Evolutionary conservation across 352 stramenopile species (phyloP).

Genomic region (Halophytophthora polymorphica): DNA sequence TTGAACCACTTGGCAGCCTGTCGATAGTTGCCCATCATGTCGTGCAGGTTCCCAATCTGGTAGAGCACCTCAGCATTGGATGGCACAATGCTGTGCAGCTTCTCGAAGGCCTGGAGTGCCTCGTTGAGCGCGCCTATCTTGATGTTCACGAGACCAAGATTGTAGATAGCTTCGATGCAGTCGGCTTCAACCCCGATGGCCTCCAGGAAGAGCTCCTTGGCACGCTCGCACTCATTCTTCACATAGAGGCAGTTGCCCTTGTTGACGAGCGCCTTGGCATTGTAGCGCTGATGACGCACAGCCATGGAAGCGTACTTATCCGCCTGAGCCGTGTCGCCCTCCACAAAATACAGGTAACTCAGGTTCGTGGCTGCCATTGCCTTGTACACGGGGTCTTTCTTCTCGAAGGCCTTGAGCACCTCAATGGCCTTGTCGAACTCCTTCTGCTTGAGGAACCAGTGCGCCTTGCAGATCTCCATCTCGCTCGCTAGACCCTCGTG

Average conservation of each 20-base stretch:
- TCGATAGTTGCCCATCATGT: slow-evolving; percentile 87
- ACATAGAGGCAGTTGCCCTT: slow-evolving; percentile 96
- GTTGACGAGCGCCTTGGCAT: slow-evolving; percentile 96
- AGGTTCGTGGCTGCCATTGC: slow-evolving; percentile 95
- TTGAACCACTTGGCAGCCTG: slow-evolving; percentile 93
- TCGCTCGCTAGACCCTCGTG: slow-evolving; percentile 91
- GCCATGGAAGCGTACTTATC: slow-evolving; percentile 92
- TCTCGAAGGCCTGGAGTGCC: slow-evolving; percentile 95
- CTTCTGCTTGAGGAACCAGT: slow-evolving; percentile 91
- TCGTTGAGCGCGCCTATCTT: slow-evolving; percentile 89
- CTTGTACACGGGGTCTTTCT: slow-evolving; percentile 92
- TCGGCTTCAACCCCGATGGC: slow-evolving; percentile 93
- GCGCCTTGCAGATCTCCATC: slow-evolving; percentile 87
- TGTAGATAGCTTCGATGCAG: slow-evolving; percentile 96
- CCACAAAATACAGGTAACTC: slow-evolving; percentile 96
- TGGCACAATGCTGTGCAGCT: slow-evolving; percentile 94
- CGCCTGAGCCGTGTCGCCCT: slow-evolving; percentile 88
- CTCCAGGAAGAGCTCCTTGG: slow-evolving; percentile 96
- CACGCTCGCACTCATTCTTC: slow-evolving; percentile 89
- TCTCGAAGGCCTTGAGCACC: slow-evolving; percentile 94
- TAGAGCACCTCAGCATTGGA: slow-evolving; percentile 92
- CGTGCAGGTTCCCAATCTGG: slow-evolving; percentile 94
- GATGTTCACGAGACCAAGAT: slow-evolving; percentile 90
- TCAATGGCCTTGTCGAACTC: slow-evolving; percentile 94
- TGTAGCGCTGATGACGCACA: slow-evolving; percentile 94